Percentiles rank a stretch among this genome's conserved stretches.
Conservation (phyloP, 352 stramenopile genomes). For the Halophytophthora batemanensis region DNA sequence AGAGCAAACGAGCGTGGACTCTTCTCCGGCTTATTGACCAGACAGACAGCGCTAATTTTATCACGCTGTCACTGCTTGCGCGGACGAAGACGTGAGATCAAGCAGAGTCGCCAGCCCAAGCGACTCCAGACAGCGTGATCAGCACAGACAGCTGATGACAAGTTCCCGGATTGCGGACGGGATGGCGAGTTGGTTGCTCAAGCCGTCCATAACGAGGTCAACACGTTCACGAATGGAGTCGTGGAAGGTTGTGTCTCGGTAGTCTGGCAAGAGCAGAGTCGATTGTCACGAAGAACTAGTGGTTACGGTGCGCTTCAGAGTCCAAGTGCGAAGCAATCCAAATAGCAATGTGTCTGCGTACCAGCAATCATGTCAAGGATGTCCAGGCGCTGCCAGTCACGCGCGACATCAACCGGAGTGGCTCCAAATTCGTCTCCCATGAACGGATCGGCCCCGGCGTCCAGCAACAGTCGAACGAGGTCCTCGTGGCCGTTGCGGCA, state of each 20-base stretch:
- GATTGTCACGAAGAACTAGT: background rate
- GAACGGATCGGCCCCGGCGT: constrained; percentile 30
- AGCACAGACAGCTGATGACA: constrained; percentile 16
- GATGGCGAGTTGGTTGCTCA: constrained; percentile 20
- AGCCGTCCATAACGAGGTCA: constrained; percentile 10
- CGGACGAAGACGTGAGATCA: too few species aligned
- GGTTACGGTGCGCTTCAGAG: background rate
- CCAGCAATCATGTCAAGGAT: constrained; percentile 46
- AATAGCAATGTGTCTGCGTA: constrained; percentile 5
- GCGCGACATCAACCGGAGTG: constrained; percentile 50
- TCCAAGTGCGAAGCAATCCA: background rate
- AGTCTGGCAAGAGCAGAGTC: constrained; percentile 7
- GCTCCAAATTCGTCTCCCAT: constrained; percentile 45
- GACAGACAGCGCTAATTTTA: too few species aligned
- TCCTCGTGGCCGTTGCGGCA: constrained; percentile 52
- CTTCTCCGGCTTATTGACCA: too few species aligned
- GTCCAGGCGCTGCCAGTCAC: constrained; percentile 52
- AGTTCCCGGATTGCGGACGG: constrained; percentile 14
- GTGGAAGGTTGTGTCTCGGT: constrained; percentile 11
- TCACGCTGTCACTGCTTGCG: too few species aligned
- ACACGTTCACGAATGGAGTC: constrained; percentile 23
- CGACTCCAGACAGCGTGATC: background rate
- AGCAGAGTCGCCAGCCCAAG: too few species aligned
- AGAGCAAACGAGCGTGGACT: too few species aligned
- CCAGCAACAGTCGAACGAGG: constrained; percentile 40